Base-by-base conservation (phyloP, 1,139 yeast species). In the Wickerhamomyces sp. region DNA sequence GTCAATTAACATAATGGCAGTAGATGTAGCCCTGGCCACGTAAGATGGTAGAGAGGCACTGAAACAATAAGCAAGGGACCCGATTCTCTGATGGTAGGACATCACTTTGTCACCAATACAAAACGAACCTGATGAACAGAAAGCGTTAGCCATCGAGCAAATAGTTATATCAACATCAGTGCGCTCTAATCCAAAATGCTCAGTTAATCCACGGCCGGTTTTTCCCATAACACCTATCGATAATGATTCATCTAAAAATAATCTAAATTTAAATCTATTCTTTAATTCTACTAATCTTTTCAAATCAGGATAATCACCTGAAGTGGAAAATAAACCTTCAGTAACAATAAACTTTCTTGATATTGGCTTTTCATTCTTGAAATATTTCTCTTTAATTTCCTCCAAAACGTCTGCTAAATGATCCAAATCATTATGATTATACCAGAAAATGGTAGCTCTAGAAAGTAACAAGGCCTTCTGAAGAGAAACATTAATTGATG, bases 1-100 rank as follows among this genome's bases (percentile, higher is more conserved):
- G 36, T 67, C 67, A 49, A 80, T 64, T 25, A 70, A 51, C 10
- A 68, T 60, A 36, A 89, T 67, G 3, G 81, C 81, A 39, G 74
- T 74, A 2, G 86, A 74, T 0, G 82, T 77, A n/a, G 81, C 81
- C 43, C 72, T 76, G 2, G 96, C 96, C 36, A 89, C 76, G 61
- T 85, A 90, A 15, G 97, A 95, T 13, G 98, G 97, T 59, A 92
- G 75, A 3, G 97, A 78, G 9, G 99, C 99, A 58, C 95, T 84
- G 59, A 88, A 92, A 44, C 94, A 94, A 58, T 88, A 92, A 3
- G 96, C 96, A 51, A 75, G 72, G 9, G 96, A 86, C 25, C 89
- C 86, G 55, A 90, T 83, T 58, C 95, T 80, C 70, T 94, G 98
- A 64, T 92, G 96, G 52, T 82, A 85, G 33, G 90, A 79, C 90